A percentile compares a stretch with the other conserved stretches of the same genome.
Conservation (phyloP, 1,284 basidiomycete genomes). For the Vanrija sp. region DNA sequence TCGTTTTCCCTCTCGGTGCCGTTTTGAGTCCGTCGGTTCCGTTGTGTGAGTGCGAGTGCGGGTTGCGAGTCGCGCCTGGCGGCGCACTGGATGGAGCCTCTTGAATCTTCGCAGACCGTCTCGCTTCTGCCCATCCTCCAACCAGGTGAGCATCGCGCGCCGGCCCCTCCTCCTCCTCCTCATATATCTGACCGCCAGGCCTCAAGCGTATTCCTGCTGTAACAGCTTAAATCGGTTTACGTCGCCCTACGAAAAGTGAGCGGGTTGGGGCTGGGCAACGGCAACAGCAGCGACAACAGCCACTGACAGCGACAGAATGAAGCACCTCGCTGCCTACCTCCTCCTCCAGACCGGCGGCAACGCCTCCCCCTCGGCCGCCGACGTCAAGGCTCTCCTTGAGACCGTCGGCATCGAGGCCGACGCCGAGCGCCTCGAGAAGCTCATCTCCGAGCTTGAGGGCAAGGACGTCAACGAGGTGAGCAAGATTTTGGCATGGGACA, state of each 20-base stretch:
- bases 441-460: slow-evolving; percentile 88
- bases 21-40: too few relatives aligned
- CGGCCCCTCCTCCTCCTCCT: neutral
- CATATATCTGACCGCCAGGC: slow-evolving; percentile 6
- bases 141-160: slow-evolving; percentile 5
- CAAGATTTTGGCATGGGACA: slow-evolving; percentile 7
- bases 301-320: slow-evolving; percentile 57
- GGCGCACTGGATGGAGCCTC: neutral
- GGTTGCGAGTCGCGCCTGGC: neutral
- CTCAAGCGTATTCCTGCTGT: slow-evolving; percentile 46
- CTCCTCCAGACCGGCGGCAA: slow-evolving; percentile 96
- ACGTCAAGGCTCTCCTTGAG: slow-evolving; percentile 84
- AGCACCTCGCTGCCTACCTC: slow-evolving; percentile 95
- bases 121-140: slow-evolving; percentile 2
- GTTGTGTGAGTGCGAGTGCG: too few relatives aligned
- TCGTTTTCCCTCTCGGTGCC: too few relatives aligned
- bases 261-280: neutral
- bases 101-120: neutral
- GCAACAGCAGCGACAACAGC: neutral
- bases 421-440: slow-evolving; percentile 72
- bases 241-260: slow-evolving; percentile 31
- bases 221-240: slow-evolving; percentile 50
- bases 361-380: slow-evolving; percentile 74
- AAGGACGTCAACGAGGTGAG: slow-evolving; percentile 81
- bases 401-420: slow-evolving; percentile 89